phyloP scores from a whole-genome alignment of 208 protist species.

The Leishmania lainsoni region DNA sequence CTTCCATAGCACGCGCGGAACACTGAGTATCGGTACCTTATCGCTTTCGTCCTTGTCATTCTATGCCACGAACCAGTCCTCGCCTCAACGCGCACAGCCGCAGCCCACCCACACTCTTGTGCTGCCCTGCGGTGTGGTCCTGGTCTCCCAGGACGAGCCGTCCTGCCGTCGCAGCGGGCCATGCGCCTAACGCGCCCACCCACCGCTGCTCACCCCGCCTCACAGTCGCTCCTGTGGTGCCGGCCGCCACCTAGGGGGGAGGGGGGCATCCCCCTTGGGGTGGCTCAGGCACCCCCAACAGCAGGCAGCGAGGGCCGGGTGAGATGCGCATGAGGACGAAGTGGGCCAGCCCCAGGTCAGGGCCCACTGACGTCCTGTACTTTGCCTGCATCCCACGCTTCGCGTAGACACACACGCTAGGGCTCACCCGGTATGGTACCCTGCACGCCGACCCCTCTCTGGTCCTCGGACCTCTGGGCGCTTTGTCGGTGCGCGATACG shows the following conservation, averaged over 20 bases:
- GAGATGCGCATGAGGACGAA: background rate
- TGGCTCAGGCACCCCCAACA: background rate
- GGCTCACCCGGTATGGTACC: background rate
- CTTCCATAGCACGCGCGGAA: too few species aligned
- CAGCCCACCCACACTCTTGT: background rate
- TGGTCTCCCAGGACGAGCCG: background rate
- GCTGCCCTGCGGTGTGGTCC: background rate
- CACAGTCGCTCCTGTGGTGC: background rate
- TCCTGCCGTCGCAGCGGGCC: background rate
- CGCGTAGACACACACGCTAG: too few species aligned
- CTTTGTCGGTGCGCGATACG: too few species aligned
- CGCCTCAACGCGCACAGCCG: background rate
- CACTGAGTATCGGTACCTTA: too few species aligned
- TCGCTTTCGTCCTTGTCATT: too few species aligned
- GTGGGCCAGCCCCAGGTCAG: too few species aligned
- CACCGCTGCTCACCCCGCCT: background rate
- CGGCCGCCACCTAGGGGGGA: background rate
- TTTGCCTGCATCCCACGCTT: too few species aligned
- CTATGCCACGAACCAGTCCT: background rate
- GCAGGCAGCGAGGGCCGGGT: background rate
- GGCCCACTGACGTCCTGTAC: too few species aligned
- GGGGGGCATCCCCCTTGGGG: background rate
- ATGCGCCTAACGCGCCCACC: background rate
- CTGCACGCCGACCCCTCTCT: too few species aligned
- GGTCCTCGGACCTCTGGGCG: too few species aligned